Percentiles rank a stretch among this genome's conserved stretches.
These are phyloP conservation scores for Oidium heveae DNA, from an alignment of 2,329 filamentous ascomycete species.

Conservation along the genomic window DNA sequence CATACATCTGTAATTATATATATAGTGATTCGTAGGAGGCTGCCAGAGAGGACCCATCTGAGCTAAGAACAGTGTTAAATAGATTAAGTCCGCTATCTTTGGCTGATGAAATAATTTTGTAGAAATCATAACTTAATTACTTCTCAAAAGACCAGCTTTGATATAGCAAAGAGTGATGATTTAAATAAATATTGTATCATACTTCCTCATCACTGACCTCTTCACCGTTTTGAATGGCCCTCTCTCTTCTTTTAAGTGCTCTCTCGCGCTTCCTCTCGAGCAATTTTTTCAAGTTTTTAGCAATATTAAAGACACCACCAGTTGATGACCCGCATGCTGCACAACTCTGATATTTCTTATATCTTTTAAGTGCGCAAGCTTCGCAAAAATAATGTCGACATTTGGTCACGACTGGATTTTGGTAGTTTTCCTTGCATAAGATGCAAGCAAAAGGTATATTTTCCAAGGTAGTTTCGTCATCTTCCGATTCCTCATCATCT, in stretches of 20 bases:
- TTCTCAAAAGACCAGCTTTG: no score
- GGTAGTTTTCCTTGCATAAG: constrained; percentile 16
- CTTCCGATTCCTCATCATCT: constrained; percentile 21
- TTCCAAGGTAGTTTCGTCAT: constrained; percentile 13
- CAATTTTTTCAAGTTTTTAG: constrained; percentile 59
- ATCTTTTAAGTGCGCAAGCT: constrained; percentile 62
- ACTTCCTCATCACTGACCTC: constrained; percentile 21
- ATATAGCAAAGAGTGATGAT: no score
- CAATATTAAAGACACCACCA: constrained; percentile 69
- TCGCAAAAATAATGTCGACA: constrained; percentile 96
- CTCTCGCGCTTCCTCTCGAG: constrained; percentile 38
- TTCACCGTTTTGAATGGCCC: constrained; percentile 25
- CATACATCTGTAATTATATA: no score
- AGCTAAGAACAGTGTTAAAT: no score
- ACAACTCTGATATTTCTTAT: constrained; percentile 67
- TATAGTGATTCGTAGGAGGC: no score
- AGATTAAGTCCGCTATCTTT: no score
- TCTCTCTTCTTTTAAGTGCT: constrained; percentile 25
- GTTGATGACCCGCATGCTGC: constrained; percentile 68
- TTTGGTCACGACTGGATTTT: constrained; percentile 54
- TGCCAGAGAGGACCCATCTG: no score
- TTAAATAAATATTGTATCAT: neutral
- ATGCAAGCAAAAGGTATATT: constrained; percentile 15
- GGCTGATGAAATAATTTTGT: no score
- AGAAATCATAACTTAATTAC: no score